Percentiles rank a stretch among this genome's conserved stretches.
phyloP scores from a whole-genome alignment of 805 yeast species.

The Metschnikowia similis region DNA sequence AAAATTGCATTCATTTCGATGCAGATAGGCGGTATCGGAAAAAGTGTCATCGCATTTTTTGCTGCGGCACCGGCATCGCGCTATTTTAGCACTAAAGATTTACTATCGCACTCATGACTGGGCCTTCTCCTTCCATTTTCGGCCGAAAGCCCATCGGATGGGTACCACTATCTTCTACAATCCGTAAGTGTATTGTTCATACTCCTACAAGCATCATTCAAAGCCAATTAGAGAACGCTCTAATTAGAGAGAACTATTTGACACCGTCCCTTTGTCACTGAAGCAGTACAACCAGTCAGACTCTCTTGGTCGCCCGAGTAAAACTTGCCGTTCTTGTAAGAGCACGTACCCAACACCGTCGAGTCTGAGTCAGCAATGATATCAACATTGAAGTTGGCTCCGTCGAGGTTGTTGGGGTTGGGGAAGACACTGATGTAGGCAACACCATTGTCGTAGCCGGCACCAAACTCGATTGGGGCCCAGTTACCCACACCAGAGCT shows the following conservation, averaged over 20 bases:
- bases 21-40: too few relatives aligned
- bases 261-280: constrained; percentile 81
- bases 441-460: constrained; percentile 67
- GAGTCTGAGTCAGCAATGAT: constrained; percentile 71
- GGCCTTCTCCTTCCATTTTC: too few relatives aligned
- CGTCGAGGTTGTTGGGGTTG: constrained; percentile 78
- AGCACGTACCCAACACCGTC: constrained; percentile 66
- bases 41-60: too few relatives aligned
- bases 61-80: too few relatives aligned
- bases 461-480: constrained; percentile 96
- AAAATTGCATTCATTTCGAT: too few relatives aligned
- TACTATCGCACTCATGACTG: too few relatives aligned
- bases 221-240: background rate
- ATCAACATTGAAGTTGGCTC: constrained; percentile 55
- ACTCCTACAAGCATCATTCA: background rate
- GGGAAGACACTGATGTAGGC: constrained; percentile 89
- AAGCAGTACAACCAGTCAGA: constrained; percentile 88
- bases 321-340: constrained; percentile 73
- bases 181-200: too few relatives aligned
- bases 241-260: constrained; percentile 56
- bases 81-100: too few relatives aligned
- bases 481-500: constrained; percentile 91
- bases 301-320: constrained; percentile 48
- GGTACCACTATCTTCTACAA: too few relatives aligned
- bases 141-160: too few relatives aligned